These are phyloP conservation scores for Lipomyces oligophaga DNA, from an alignment of 805 yeast genomes.

Conservation along the genomic window DNA sequence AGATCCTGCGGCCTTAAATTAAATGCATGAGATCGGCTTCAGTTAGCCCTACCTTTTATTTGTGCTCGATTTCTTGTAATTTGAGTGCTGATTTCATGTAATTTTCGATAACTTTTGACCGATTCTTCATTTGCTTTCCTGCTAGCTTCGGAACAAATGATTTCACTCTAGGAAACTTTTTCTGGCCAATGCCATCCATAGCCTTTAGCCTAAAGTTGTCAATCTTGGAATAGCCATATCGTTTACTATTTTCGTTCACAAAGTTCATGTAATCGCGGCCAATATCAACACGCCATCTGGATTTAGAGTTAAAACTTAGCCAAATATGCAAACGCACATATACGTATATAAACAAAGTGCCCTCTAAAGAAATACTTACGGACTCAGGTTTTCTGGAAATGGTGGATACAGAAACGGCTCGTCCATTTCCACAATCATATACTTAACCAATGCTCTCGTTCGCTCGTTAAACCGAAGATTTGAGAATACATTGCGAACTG, in stretches of 20 bases:
- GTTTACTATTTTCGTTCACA: constrained; percentile 29
- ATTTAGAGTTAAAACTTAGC: neutral
- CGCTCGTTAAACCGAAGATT: constrained; percentile 57
- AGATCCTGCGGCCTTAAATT: too few relatives aligned
- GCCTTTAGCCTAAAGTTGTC: constrained; percentile 20
- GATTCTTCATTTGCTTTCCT: constrained; percentile 5
- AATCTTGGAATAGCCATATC: constrained; percentile 29
- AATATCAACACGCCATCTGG: constrained; percentile 21
- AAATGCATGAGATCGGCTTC: too few relatives aligned
- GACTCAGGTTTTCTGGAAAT: constrained; percentile 38
- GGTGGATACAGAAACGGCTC: constrained; percentile 96
- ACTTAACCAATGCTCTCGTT: constrained; percentile 65
- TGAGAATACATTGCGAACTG: constrained; percentile 71
- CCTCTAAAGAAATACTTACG: constrained; percentile 37
- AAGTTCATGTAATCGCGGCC: constrained; percentile 12
- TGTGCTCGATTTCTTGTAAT: constrained; percentile 1
- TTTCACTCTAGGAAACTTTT: constrained; percentile 56
- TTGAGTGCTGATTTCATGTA: constrained; percentile 5
- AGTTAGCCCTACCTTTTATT: neutral
- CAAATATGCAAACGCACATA: neutral
- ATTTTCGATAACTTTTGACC: constrained; percentile 5
- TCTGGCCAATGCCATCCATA: constrained; percentile 55
- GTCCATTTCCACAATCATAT: constrained; percentile 94
- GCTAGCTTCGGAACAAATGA: constrained; percentile 57
- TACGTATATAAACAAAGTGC: too few relatives aligned